These are phyloP conservation scores for Blastobotrys ciferrii DNA, from an alignment of 1,139 yeast genomes.

Conservation along the genomic window DNA sequence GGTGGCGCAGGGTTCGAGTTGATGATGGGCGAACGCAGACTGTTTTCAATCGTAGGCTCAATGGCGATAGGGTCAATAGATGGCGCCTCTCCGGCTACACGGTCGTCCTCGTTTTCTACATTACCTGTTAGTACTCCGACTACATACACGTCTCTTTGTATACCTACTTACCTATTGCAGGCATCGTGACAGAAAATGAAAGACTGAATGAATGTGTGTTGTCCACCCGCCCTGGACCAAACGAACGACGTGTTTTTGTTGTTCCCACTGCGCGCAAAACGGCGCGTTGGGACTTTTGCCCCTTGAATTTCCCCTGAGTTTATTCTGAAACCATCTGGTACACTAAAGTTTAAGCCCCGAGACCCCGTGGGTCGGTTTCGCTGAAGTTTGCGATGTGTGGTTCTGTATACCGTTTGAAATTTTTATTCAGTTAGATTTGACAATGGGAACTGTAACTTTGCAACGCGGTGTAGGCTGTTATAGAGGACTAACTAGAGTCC, in stretches of 20 bases:
- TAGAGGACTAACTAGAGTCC: too few species aligned
- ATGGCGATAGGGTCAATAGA: conserved; percentile 28
- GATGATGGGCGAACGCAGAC: conserved; percentile 25
- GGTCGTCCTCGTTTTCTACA: conserved; percentile 10
- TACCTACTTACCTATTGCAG: conserved; percentile 6
- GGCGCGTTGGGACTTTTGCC: background rate
- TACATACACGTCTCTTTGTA: too few species aligned
- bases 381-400: too few species aligned
- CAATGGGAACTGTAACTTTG: too few species aligned
- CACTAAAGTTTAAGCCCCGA: too few species aligned
- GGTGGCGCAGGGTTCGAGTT: conserved; percentile 17
- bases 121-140: background rate
- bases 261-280: background rate
- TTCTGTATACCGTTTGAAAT: too few species aligned
- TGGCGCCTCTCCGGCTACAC: conserved; percentile 25
- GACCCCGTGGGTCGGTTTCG: too few species aligned
- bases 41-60: conserved; percentile 23
- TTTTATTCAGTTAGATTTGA: too few species aligned
- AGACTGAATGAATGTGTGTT: background rate
- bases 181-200: background rate
- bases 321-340: background rate
- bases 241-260: background rate
- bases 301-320: background rate
- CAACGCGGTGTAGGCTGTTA: too few species aligned
- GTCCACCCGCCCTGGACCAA: background rate